Evolutionary conservation across 2,329 filamentous ascomycete species (phyloP).

Genomic region (Trichoderma simmonsii): DNA sequence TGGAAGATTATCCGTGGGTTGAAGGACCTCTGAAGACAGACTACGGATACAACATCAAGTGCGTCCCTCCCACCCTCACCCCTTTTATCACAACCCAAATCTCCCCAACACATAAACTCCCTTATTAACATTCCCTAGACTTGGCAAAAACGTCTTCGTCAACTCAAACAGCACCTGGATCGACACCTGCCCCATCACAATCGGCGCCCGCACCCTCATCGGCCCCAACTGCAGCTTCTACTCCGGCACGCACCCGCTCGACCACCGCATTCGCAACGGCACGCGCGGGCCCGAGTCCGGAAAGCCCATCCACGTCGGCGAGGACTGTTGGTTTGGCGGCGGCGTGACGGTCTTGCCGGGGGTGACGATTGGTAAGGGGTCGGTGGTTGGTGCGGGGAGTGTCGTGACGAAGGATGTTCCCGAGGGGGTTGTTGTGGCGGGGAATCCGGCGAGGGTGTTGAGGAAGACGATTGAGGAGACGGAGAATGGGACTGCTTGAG

Average conservation of each 20-base stretch:
- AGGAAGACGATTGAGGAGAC: conserved; percentile 33
- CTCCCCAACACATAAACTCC: neutral
- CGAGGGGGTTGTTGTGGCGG: conserved; percentile 60
- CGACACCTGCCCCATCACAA: conserved; percentile 70
- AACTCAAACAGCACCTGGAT: conserved; percentile 72
- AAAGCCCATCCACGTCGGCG: conserved; percentile 69
- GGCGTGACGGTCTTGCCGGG: conserved; percentile 70
- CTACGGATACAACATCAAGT: conserved; percentile 79
- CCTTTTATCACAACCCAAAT: too few relatives aligned
- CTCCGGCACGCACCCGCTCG: conserved; percentile 71
- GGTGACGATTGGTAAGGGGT: conserved; percentile 72
- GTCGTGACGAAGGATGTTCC: conserved; percentile 73
- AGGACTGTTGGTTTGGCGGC: conserved; percentile 79
- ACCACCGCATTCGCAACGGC: conserved; percentile 71
- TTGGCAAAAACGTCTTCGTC: conserved; percentile 68
- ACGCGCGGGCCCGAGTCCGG: conserved; percentile 72
- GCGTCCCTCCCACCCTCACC: too few relatives aligned
- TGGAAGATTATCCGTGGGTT: conserved; percentile 64
- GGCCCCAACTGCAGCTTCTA: conserved; percentile 78
- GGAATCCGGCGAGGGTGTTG: conserved; percentile 64
- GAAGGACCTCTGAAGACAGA: conserved; percentile 67
- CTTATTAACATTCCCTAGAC: conserved; percentile 52
- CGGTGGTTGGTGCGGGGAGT: conserved; percentile 73
- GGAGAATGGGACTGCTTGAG: neutral
- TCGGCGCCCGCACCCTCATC: conserved; percentile 74